Conservation (phyloP, 352 stramenopile genomes). For the Blastocystis sp. region DNA sequence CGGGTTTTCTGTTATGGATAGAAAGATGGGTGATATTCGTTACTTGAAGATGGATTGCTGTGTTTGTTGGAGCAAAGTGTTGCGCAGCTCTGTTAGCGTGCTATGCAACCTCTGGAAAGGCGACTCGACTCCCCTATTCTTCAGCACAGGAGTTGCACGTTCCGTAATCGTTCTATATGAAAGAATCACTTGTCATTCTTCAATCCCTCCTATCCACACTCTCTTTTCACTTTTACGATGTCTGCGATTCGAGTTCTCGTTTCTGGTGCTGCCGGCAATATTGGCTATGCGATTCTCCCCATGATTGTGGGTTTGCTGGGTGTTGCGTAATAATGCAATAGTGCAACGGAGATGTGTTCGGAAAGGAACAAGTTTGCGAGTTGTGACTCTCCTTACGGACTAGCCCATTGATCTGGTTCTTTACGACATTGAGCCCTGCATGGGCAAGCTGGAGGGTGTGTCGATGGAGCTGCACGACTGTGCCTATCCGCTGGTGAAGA, state of each 20-base stretch:
- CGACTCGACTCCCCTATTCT: too few relatives aligned
- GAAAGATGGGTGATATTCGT: slow-evolving; percentile 57
- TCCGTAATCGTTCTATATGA: too few relatives aligned
- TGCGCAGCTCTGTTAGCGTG: too few relatives aligned
- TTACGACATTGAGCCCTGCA: slow-evolving; percentile 79
- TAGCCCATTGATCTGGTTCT: slow-evolving; percentile 77
- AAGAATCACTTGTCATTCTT: too few relatives aligned
- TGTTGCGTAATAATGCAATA: slow-evolving; percentile 39
- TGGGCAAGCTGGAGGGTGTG: slow-evolving; percentile 80
- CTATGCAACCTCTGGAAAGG: too few relatives aligned
- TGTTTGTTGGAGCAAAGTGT: slow-evolving; percentile 31
- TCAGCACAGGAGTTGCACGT: too few relatives aligned
- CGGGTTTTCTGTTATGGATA: neutral
- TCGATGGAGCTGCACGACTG: slow-evolving; percentile 87
- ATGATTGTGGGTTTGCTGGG: slow-evolving; percentile 71
- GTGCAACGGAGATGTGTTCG: slow-evolving; percentile 67
- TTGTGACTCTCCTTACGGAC: slow-evolving; percentile 29
- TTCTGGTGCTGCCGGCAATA: slow-evolving; percentile 81
- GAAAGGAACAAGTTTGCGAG: slow-evolving; percentile 14
- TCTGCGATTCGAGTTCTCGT: slow-evolving; percentile 71
- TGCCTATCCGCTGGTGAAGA: slow-evolving; percentile 80
- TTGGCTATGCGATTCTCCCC: slow-evolving; percentile 84
- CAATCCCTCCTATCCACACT: neutral
- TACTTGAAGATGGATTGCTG: slow-evolving; percentile 61
- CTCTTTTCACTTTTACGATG: slow-evolving; percentile 26